Conservation (phyloP, 139 green algal species). For the Closterium sp. region DNA sequence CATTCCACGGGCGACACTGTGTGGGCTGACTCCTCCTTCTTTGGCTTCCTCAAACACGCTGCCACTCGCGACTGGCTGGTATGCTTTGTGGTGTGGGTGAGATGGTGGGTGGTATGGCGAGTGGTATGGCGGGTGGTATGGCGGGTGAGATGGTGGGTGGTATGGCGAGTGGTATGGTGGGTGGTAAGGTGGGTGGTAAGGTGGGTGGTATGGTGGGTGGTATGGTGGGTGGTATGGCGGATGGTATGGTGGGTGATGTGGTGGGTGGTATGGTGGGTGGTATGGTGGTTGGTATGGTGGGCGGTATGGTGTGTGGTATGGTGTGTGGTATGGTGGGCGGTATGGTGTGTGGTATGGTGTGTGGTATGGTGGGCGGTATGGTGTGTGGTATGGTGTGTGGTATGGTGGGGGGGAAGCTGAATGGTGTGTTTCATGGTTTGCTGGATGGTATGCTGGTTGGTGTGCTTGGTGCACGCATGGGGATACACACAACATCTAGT, state of each 20-base stretch:
- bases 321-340: neutral
- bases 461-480: too few relatives aligned
- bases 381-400: too few relatives aligned
- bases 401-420: too few relatives aligned
- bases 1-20: constrained; percentile 24
- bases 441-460: too few relatives aligned
- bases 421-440: too few relatives aligned
- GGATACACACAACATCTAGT: neutral
- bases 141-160: too few relatives aligned
- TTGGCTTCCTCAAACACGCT: neutral
- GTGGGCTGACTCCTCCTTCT: constrained; percentile 4
- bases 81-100: neutral
- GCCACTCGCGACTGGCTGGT: neutral
- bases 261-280: too few relatives aligned
- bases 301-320: neutral
- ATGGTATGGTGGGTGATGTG: too few relatives aligned
- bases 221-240: neutral
- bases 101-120: neutral
- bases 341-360: neutral
- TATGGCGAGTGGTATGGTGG: too few relatives aligned
- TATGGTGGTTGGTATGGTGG: too few relatives aligned
- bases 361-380: too few relatives aligned
- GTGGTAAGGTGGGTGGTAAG: too few relatives aligned
- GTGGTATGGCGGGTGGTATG: neutral
- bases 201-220: neutral